Evolutionary conservation across 106 monocot genomes (phyloP), one percentile per base, ranked within the genome.

Genomic region (Phalaenopsis aphrodite): DNA sequence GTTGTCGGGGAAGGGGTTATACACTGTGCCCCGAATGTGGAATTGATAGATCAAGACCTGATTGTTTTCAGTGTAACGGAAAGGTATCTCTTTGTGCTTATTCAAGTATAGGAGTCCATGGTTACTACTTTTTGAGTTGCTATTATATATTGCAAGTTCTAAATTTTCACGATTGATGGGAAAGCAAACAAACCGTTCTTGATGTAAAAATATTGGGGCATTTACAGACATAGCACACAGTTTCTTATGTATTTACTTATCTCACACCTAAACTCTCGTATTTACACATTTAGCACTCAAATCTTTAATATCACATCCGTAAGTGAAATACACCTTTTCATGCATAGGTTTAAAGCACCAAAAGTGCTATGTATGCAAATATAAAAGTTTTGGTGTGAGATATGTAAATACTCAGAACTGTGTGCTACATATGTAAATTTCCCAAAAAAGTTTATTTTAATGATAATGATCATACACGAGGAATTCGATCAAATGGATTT

Each of bases 1-100:
- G 87, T 74, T 98, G 98, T 77, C 83, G 98, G 42, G 98, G 94
- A 38, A 89, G 98, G 79, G 98, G 98, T 41, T 99, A 99, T 73
- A 92, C 92, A 16, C 98, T 90, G 15, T 99, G 98, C 79, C 81
- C 86, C 3, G 90, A 90, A 21, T 97, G 98, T 57, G 92, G 94
- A 15, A 88, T 99, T 17, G 98, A 94, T 80, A 85, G 92, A 71
- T 91, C 94, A 61, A 86, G 92, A 81, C 81, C 84, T 41, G 92
- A 93, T 76, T 99, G 98, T 69, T 79, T 90, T 16, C 89, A 85
- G 46, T 99, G 98, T 78, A 84, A 83, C 80, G 98, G 98, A 52
- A 94, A 93, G 94, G 94, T 99, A 41, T 9, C 38, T 43, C 14
- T 56, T 77, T 79, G 23, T 77, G 55, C 3, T 46, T 9, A 24